Evolutionary conservation across 2,329 filamentous ascomycete genomes (phyloP), one percentile per base, ranked within the genome.

Genomic region (Lithohypha guttulata): DNA sequence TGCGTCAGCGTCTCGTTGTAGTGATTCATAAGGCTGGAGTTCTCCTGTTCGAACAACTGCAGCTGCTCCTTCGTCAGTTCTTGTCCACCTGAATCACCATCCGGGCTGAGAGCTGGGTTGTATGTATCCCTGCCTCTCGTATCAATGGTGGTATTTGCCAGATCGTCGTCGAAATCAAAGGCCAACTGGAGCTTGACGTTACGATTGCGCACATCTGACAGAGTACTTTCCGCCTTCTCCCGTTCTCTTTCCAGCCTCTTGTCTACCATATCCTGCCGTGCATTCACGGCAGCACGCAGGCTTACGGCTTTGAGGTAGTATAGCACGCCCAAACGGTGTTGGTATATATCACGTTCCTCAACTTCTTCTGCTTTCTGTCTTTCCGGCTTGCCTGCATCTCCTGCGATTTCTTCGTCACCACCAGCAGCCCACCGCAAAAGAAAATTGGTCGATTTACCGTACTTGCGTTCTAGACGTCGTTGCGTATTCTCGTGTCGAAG

Each of bases 1-100:
- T 96, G 91, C 59, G 87, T 81, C 57, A 96, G 66, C n/a, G 84
- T 86, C 62, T 82, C 85, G 60, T 95, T 85, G 60, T 93, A 94
- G 61, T 94, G 84, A 59, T 82, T 83, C 51, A 96, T 70, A 79
- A 98, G 86, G 47, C 84, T 79, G 59, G 86, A 79, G 56, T 96
- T 95, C 56, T 93, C 87, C 61, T 85, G 75, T 51, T 89, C 87
- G 63, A 98, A 96, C 56, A 94, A 74, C 59, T 95, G 89, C 37
- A 91, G 66, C 60, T 96, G 89, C 56, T 95, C 86, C 15, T 78
- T 70, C 13, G 81, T 84, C 45, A 95, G 65, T 46, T 78, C 73
- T 13, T 56, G 55, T 2, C 53, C 50, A 33, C 61, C 59, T 3
- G 46, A 50, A 29, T 58, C 54, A 23, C 56, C 56, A 6, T 61